phyloP scores from a whole-genome alignment of 2,329 filamentous ascomycete species.

The Fusarium paranaense region DNA sequence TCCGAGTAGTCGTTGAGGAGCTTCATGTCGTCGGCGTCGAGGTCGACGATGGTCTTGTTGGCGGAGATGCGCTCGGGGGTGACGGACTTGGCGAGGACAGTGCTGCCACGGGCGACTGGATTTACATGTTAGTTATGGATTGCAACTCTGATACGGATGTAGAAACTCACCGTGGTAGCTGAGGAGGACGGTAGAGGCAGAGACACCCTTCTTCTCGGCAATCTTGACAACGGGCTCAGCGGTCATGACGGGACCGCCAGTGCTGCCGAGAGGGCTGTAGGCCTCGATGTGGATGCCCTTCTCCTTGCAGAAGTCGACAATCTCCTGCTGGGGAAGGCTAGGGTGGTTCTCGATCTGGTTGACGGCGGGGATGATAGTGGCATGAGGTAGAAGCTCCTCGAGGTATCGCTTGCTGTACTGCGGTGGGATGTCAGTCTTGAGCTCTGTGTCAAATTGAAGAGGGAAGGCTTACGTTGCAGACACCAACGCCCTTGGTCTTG shows the following conservation, averaged over 20 bases:
- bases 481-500: slow-evolving; percentile 66
- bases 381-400: slow-evolving; percentile 63
- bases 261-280: slow-evolving; percentile 75
- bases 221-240: slow-evolving; percentile 72
- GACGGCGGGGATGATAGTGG: slow-evolving; percentile 70
- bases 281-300: slow-evolving; percentile 79
- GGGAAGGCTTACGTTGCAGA: slow-evolving; percentile 59
- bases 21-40: slow-evolving; percentile 72
- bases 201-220: slow-evolving; percentile 71
- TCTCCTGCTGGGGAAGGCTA: slow-evolving; percentile 76
- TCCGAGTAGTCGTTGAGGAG: slow-evolving; percentile 69
- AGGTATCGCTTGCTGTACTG: slow-evolving; percentile 68
- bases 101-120: slow-evolving; percentile 74
- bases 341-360: slow-evolving; percentile 84
- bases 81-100: slow-evolving; percentile 80
- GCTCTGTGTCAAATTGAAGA: background rate
- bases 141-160: background rate
- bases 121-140: slow-evolving; percentile 19
- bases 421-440: slow-evolving; percentile 2
- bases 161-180: slow-evolving; percentile 75
- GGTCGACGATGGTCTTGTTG: slow-evolving; percentile 74
- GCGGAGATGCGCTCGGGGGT: slow-evolving; percentile 75
- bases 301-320: slow-evolving; percentile 74
- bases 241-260: slow-evolving; percentile 72
- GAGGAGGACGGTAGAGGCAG: slow-evolving; percentile 72